Evolutionary conservation across 352 stramenopile species (phyloP), one percentile per base, ranked within the genome.

Genomic region (Blastocystis sp.): DNA sequence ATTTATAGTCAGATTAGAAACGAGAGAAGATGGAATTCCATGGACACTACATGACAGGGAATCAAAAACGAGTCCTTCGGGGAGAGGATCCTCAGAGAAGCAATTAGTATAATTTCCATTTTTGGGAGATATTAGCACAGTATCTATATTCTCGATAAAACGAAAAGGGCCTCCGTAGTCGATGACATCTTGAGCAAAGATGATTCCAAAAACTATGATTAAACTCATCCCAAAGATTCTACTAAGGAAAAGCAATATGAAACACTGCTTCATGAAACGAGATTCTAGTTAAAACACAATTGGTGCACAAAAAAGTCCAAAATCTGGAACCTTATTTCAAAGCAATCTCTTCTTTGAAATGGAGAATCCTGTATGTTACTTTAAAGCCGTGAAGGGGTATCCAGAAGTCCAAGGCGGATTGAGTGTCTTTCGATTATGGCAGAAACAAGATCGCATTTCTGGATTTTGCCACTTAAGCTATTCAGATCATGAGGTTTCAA

Each of bases 341-440:
- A 46, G 9, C 39, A 46, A 46, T 9, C 39, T 46, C 9, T 2
- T 46, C 9, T 9, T 46, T 9, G 9, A 46, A 46, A 46, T 46
- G 39, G 39, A 46, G 39, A 46, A 46, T n/a, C 29, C 65, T n/a
- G 56, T 58, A 56, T 80, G 46, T 27, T 63, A 51, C 21, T 39
- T 80, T 16, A 80, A 59, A n/a, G 19, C 12, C 14, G 21, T 80
- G 11, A 80, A 80, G 39, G 24, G 4, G 16, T 35, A 59, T 63
- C 69, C 69, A 43, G 42, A 59, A n/a, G n/a, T 80, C 11, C 69
- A 80, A 27, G 61, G 46, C 32, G 69, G 69, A 21, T n/a, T 80
- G 0, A 42, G 35, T 24, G 27, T 80, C 14, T 80, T 61, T 59
- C 69, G 69, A 16, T 63, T 59, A 9, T 80, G 69, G 69, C 69